Percentiles rank a stretch among this genome's conserved stretches.
Conservation (phyloP, 495 filamentous ascomycete species). For the Parachaetomium inaequale region DNA sequence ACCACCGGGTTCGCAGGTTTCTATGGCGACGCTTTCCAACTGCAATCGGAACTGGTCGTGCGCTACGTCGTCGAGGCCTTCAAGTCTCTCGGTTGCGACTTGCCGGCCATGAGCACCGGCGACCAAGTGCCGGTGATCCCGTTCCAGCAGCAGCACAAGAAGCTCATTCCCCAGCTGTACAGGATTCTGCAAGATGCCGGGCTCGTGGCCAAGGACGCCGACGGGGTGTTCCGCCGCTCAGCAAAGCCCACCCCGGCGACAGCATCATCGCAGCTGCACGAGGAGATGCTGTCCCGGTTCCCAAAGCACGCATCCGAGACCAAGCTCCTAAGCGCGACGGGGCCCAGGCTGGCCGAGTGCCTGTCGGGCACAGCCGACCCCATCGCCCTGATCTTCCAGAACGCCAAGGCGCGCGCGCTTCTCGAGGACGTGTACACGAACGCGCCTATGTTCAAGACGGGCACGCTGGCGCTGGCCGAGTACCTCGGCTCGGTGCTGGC, state of each 20-base stretch:
- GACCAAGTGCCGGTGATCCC: conserved; percentile 20
- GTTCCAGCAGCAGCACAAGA: conserved; percentile 22
- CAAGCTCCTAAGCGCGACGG: conserved; percentile 11
- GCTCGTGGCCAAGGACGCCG: background rate
- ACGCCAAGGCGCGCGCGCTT: background rate
- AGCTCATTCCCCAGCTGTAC: conserved; percentile 30
- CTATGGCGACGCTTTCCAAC: conserved; percentile 32
- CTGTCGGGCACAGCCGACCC: conserved; percentile 17
- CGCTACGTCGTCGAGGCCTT: conserved; percentile 45
- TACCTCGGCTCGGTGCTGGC: background rate
- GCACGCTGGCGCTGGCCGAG: background rate
- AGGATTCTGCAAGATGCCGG: conserved; percentile 30
- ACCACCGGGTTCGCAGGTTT: conserved; percentile 23
- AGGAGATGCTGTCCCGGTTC: background rate
- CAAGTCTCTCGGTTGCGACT: conserved; percentile 30
- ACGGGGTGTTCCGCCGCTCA: background rate
- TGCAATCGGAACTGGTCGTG: conserved; percentile 36
- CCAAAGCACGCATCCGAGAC: conserved; percentile 12
- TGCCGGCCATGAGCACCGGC: conserved; percentile 22
- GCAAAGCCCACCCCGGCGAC: background rate
- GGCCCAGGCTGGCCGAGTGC: conserved; percentile 17
- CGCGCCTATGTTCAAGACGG: conserved; percentile 13
- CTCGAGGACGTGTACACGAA: conserved; percentile 14
- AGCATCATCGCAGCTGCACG: background rate
- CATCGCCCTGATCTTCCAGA: conserved; percentile 15